Evolutionary conservation across 1,139 yeast species (phyloP), one percentile per base, ranked within the genome.

Genomic region (Kodamaea derodonti): DNA sequence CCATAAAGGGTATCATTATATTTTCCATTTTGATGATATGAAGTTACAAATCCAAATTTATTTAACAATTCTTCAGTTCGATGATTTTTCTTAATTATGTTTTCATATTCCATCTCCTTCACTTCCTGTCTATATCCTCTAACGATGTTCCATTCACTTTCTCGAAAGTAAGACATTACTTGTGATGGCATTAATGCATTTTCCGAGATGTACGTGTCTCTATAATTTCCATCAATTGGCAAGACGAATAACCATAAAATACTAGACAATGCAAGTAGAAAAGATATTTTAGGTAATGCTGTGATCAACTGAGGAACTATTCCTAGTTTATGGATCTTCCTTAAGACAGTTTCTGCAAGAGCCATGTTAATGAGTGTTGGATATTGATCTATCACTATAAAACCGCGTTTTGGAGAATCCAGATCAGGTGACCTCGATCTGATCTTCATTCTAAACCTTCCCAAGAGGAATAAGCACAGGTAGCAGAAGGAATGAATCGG

Each of bases 161-260:
- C 97, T 39, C 97, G 70, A 56, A 87, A 94, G 54, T 87, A 88
- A 13, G 95, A 83, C 48, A 82, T 83, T 3, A 92, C 97, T 56
- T 92, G 97, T 0, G 95, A 90, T 10, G 98, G 97, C 85, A 94
- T 81, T 56, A 94, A 68, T 24, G 99, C 99, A 60, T 92, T 94
- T 55, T 94, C 99, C 7, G 95, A 84, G 14, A 90, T 84, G 54
- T 92, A 92, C 5, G 96, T 86, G 45, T 71, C 65, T 36, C 97
- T 69, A 53, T 69, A 87, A 54, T 85, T 86, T 15, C 96, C 97
- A 27, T 84, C 84, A 48, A 80, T 47, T 0, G 98, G 97, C 35
- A 86, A 65, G 6, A 68, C 56, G n/a, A 77, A 59, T 30, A 92
- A 62, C 86, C 95, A 83, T 0, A 64, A 59, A 3, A 84, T 49